Evolutionary conservation across 768 basidiomycete genomes (phyloP), one percentile per base, ranked within the genome.

Genomic region (Zangia roseola): DNA sequence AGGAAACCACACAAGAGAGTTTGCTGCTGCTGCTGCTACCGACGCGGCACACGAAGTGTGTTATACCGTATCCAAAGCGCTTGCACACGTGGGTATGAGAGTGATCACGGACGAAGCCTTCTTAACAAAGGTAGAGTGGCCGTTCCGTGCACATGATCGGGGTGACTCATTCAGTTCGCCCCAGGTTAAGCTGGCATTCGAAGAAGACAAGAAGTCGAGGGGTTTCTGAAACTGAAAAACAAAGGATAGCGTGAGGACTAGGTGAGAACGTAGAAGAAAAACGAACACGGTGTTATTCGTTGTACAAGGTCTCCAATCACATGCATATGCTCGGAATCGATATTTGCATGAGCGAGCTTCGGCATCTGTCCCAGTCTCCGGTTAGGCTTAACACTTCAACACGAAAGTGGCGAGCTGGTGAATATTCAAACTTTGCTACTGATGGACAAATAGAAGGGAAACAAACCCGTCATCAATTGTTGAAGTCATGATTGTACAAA

Each of bases 1-100:
- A 10, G 88, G 88, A 8, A 91, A 91, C 59, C 91, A 92, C 56
- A 91, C 91, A 0, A 69, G 68, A 2, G 82, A 71, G 12, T 92
- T 92, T 61, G 69, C 79, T n/a, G 67, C 78, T 17, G 71, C 87
- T 0, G 88, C 88, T 0, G 74, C 79, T 0, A 84, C 81, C 0
- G 62, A 71, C 4, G 71, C 69, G 24, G 80, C 88, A 0, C 91
- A 91, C 53, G 70, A 80, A 23, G 85, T 83, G 6, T 83, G 81
- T 52, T 66, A 91, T 41, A 75, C 80, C 47, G 75, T 89, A 4
- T 79, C 83, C 19, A 88, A 86, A 57, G 84, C 82, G 5, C 74
- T 92, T 12, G 88, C 90, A 3, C 77, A 79, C 13, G 79, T 81
- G 1, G 91, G 86, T 1, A 70, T 88, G 23, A 75, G 86, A 6